phyloP scores from a whole-genome alignment of 176 grass and related monocot genomes.

The Avena insularis region DNA sequence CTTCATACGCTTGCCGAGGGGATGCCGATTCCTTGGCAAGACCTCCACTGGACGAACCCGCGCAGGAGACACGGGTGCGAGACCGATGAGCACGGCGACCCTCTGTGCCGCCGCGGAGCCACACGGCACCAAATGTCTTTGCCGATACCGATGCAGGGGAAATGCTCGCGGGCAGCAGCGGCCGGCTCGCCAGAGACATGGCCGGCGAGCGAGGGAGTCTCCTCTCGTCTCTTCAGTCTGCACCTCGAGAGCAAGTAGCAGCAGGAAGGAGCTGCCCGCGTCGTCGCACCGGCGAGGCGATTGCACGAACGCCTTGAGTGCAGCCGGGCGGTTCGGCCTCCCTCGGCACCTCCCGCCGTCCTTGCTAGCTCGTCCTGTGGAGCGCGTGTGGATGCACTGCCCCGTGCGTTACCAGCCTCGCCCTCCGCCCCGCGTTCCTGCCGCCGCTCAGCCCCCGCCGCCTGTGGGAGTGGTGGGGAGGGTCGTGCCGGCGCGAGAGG shows the following conservation, averaged over 20 bases:
- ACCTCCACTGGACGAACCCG: not conserved
- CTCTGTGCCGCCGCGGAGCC: not conserved
- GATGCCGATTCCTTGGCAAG: not conserved
- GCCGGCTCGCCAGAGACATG: constrained; percentile 23
- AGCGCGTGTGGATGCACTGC: not conserved
- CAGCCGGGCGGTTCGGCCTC: not conserved
- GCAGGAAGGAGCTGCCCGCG: not conserved
- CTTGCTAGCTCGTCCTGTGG: not conserved
- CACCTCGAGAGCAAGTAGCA: not conserved
- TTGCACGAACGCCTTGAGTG: not conserved
- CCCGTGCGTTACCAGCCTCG: too few species aligned
- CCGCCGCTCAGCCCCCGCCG: too few species aligned
- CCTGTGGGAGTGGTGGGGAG: too few species aligned
- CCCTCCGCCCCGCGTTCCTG: too few species aligned
- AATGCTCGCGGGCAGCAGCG: not conserved
- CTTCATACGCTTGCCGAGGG: too few species aligned
- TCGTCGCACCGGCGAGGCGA: not conserved
- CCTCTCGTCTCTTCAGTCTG: not conserved
- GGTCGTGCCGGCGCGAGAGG: too few species aligned
- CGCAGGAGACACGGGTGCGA: not conserved
- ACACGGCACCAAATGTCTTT: not conserved
- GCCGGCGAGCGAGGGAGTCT: too few species aligned
- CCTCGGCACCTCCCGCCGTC: not conserved
- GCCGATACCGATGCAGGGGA: not conserved
- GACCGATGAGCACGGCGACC: not conserved